Evolutionary conservation across 1,284 basidiomycete genomes (phyloP).

Genomic region (Chondrostereum purpureum): DNA sequence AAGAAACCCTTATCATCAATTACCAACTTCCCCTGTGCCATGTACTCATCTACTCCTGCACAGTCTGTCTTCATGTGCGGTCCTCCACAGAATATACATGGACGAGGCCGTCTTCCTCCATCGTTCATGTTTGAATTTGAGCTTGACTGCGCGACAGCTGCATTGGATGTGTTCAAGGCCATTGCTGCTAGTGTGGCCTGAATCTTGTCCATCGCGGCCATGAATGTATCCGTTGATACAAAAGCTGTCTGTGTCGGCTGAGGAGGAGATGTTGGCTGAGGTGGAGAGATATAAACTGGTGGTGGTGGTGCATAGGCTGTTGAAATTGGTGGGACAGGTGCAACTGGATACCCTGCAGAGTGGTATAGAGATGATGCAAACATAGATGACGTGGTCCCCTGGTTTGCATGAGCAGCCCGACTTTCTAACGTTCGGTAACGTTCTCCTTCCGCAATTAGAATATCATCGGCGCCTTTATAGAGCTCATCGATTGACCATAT

Average conservation of each 20-base stretch:
- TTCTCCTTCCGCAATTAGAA: background rate
- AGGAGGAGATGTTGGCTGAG: no score
- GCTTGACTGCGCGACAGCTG: background rate
- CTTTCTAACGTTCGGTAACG: no score
- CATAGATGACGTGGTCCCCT: background rate
- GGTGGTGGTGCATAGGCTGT: no score
- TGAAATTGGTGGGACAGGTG: no score
- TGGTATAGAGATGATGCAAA: no score
- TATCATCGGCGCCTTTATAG: background rate
- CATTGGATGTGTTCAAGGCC: background rate
- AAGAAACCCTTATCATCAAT: no score
- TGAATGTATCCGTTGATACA: no score
- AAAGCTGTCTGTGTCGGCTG: no score
- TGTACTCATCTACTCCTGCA: background rate
- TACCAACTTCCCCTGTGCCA: background rate
- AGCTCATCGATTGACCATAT: background rate
- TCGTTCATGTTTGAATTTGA: background rate
- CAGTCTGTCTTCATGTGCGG: background rate
- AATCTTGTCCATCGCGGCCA: no score
- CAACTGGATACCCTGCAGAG: no score
- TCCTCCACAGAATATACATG: background rate
- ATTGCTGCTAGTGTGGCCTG: no score
- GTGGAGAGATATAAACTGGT: no score
- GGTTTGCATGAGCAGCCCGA: background rate
- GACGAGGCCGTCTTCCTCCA: background rate